These are phyloP conservation scores for Fusarium azukiicola DNA, from an alignment of 2,329 filamentous ascomycete species.

Conservation along the genomic window DNA sequence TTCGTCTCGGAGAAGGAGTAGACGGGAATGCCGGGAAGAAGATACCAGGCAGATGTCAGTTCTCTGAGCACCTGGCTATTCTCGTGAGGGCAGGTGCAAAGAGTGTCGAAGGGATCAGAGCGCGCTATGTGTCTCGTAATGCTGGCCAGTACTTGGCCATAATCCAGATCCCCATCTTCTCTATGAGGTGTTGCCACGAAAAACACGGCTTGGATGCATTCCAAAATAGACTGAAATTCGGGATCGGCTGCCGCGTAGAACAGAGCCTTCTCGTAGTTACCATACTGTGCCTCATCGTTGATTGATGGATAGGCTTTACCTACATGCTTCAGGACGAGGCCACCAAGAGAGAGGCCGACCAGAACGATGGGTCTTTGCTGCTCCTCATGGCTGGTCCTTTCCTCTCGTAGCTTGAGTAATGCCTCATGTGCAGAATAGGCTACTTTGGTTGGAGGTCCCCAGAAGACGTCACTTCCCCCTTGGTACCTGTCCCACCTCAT, in stretches of 20 bases:
- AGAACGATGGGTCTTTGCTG: not conserved
- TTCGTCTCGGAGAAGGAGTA: not conserved
- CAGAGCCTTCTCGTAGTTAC: not conserved
- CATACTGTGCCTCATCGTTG: not conserved
- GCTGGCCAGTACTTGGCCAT: not conserved
- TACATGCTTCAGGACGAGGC: not conserved
- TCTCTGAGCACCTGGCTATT: not conserved
- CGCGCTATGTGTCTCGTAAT: not conserved
- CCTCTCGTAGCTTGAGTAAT: not conserved
- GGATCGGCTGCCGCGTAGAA: not conserved
- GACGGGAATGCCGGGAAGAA: not conserved
- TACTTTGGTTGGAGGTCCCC: not conserved
- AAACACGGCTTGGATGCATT: not conserved
- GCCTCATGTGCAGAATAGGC: not conserved
- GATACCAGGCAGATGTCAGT: not conserved
- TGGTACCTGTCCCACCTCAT: not conserved
- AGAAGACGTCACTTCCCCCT: not conserved
- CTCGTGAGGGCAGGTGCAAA: not conserved
- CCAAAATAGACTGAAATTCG: not conserved
- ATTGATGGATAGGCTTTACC: not conserved
- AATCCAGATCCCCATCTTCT: not conserved
- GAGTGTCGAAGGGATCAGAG: no score
- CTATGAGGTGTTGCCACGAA: not conserved
- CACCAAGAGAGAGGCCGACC: not conserved
- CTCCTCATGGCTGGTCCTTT: not conserved